Evolutionary conservation across 257 asterid species (phyloP).

Genomic region (Solanum etuberosum): DNA sequence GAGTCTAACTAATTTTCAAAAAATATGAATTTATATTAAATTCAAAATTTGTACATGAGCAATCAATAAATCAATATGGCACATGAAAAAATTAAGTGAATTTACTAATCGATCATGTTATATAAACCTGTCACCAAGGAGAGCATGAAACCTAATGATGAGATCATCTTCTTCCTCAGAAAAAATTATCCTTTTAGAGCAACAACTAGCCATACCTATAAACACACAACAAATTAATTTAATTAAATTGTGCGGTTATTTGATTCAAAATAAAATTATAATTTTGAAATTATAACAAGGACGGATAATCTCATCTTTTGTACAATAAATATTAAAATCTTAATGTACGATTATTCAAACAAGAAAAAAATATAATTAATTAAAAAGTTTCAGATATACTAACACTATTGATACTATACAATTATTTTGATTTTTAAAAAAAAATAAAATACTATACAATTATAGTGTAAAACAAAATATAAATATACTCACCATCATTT

Average conservation of each 20-base stretch:
- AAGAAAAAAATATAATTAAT: no score
- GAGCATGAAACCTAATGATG: background rate
- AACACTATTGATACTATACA: background rate
- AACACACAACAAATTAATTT: background rate
- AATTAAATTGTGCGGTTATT: no score
- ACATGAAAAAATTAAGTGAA: background rate
- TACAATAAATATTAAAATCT: no score
- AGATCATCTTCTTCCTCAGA: background rate
- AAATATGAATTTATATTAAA: background rate
- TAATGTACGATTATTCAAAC: no score
- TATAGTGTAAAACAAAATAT: background rate
- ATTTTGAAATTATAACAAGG: no score
- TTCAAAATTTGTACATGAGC: background rate
- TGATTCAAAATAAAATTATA: no score
- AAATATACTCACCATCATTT: background rate
- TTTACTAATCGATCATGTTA: background rate
- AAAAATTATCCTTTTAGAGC: background rate
- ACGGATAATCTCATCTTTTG: background rate
- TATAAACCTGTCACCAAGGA: background rate
- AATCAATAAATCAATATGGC: background rate
- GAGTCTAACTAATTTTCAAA: no score
- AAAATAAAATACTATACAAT: background rate
- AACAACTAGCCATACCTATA: background rate
- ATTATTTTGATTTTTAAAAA: no score
- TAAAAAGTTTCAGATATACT: no score